A percentile compares a stretch with the other conserved stretches of the same genome.
phyloP scores from a whole-genome alignment of 768 basidiomycete species.

The Auriscalpium vulgare region DNA sequence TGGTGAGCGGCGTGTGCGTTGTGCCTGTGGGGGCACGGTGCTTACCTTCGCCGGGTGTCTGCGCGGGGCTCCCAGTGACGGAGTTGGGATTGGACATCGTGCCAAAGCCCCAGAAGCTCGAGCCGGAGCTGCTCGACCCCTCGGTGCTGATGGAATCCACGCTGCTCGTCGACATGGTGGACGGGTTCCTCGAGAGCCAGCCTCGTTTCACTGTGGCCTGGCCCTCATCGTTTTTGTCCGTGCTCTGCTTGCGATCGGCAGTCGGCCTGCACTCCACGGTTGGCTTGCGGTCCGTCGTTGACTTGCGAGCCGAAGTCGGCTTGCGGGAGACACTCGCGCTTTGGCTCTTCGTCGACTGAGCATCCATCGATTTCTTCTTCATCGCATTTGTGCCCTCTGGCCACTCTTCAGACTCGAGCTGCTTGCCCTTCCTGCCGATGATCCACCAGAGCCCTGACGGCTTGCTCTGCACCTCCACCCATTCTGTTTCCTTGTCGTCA shows the following conservation, averaged over 20 bases:
- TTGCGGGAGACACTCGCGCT: neutral
- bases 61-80: neutral
- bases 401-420: neutral
- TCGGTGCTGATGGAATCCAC: conserved; percentile 8
- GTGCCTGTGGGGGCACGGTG: neutral
- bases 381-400: conserved; percentile 1
- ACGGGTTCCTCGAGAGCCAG: conserved; percentile 10
- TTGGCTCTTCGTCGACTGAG: conserved; percentile 2
- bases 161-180: conserved; percentile 5
- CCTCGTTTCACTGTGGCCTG: conserved; percentile 1
- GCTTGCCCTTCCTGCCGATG: conserved; percentile 21
- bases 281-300: no score
- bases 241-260: neutral
- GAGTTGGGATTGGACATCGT: conserved; percentile 2
- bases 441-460: conserved; percentile 48
- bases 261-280: neutral
- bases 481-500: conserved; percentile 48
- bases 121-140: neutral
- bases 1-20: neutral
- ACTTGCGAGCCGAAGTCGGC: no score
- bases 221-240: neutral
- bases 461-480: conserved; percentile 50
- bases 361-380: conserved; percentile 5
- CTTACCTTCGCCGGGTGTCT: conserved; percentile 13
- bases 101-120: conserved; percentile 7